A percentile compares a stretch with the other conserved stretches of the same genome.
phyloP scores from a whole-genome alignment of 2,329 filamentous ascomycete species.

The Epichloe elymi region DNA sequence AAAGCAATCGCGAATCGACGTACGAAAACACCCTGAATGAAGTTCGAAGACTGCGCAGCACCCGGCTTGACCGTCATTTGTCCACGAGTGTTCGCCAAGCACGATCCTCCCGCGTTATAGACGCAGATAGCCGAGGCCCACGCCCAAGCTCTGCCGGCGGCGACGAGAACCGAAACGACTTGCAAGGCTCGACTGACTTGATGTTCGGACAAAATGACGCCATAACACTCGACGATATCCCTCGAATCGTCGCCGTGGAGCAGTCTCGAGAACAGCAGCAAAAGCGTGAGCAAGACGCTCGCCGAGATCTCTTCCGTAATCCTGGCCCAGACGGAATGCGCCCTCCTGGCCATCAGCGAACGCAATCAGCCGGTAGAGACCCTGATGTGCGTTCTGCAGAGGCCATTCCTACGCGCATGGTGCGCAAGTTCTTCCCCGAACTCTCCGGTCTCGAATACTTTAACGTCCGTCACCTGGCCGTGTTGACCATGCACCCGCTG shows the following conservation, averaged over 20 bases:
- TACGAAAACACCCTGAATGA: constrained; percentile 96
- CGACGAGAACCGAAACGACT: constrained; percentile 29
- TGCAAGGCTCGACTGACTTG: constrained; percentile 52
- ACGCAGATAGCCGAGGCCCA: constrained; percentile 46
- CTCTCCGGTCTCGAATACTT: constrained; percentile 93
- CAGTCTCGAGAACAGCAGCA: constrained; percentile 86
- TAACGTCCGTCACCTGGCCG: constrained; percentile 88
- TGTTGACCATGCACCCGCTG: constrained; percentile 87
- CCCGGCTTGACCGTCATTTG: constrained; percentile 83
- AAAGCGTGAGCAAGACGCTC: constrained; percentile 36
- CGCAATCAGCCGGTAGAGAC: constrained; percentile 40
- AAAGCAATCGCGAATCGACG: constrained; percentile 53
- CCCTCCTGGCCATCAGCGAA: constrained; percentile 54
- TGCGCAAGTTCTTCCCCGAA: constrained; percentile 88
- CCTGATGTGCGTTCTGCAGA: constrained; percentile 40
- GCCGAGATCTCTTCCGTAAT: constrained; percentile 54
- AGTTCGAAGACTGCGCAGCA: constrained; percentile 81
- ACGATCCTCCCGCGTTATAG: constrained; percentile 81
- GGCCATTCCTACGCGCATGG: constrained; percentile 37
- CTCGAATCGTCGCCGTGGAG: constrained; percentile 87
- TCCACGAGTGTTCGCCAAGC: constrained; percentile 88
- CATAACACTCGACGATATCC: constrained; percentile 89
- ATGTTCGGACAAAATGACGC: constrained; percentile 86
- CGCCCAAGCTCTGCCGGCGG: constrained; percentile 61
- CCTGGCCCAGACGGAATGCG: constrained; percentile 30